Base-by-base conservation (phyloP, 306 rosid species). In the Chamaecrista fasciculata region DNA sequence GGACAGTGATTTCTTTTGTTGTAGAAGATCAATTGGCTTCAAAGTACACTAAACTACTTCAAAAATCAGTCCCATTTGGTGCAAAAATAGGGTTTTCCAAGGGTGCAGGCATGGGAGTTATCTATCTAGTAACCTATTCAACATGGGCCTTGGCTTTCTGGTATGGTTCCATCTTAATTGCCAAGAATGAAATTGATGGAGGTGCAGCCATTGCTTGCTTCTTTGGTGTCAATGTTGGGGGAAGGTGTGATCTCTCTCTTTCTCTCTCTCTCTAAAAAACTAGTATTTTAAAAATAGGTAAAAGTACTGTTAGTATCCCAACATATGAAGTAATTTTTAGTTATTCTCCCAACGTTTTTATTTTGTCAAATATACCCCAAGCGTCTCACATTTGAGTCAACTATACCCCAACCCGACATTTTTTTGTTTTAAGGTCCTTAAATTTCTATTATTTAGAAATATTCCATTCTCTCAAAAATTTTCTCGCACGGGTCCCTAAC, bases 91-190 rank as follows among this genome's bases (percentile, higher is more conserved):
- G 98, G 18, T 93, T 93, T 78, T 87, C 96, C 5, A 90, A 90
- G 63, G 97, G 97, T 77, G 91, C 78, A 21, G 98, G 98, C 34
- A 77, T 90, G 69, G 98, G 98, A 26, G 75, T 90, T 44, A 93
- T 90, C 36, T 90, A 90, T 77, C 69, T 93, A 50, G 92, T 93
- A 56, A 80, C 91, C 19, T 93, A 90, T 76, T 80, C 97, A 63
- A 93, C 94, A 23, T 88, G 97, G 96, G 98, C 98, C 2, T 81
- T 90, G 81, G 97, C 96, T 66, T 93, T 93, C 76, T 93, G 92
- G 96, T 93, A 90, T 62, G 94, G 97, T 28, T 70, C 84, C 43
- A 46, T 85, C 65, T 82, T 93, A 78, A 87, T 90, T 66, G 29
- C 84, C 24, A 72, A 9, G 53, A 66, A 72, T 25, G 86, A 93